A percentile compares a stretch with the other conserved stretches of the same genome.
These are phyloP conservation scores for Tolypocladium sp. DNA, from an alignment of 2,329 filamentous ascomycete genomes.

Conservation along the genomic window DNA sequence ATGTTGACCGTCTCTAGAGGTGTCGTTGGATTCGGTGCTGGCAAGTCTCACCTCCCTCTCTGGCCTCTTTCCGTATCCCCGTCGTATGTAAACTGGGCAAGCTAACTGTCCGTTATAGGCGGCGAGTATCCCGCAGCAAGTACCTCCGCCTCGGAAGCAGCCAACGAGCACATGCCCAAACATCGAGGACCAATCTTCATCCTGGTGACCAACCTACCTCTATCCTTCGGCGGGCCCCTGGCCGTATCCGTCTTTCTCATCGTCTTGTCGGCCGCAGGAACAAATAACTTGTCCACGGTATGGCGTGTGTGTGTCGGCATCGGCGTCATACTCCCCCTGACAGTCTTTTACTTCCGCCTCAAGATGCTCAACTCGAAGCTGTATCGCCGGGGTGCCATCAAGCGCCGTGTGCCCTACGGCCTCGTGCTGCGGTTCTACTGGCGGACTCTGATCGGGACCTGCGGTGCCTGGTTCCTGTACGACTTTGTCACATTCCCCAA, in stretches of 20 bases:
- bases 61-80: neutral
- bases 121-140: constrained; percentile 39
- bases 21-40: constrained; percentile 36
- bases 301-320: constrained; percentile 41
- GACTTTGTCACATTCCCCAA: constrained; percentile 39
- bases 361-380: constrained; percentile 42
- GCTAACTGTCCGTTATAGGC: constrained; percentile 4
- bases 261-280: constrained; percentile 27
- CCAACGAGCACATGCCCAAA: constrained; percentile 32
- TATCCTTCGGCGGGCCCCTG: constrained; percentile 22
- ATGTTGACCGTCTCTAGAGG: constrained; percentile 41
- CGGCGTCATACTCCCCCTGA: constrained; percentile 38
- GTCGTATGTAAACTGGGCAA: neutral
- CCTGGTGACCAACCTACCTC: constrained; percentile 32
- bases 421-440: constrained; percentile 45
- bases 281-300: constrained; percentile 26
- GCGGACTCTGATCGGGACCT: constrained; percentile 42
- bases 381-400: constrained; percentile 43
- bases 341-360: constrained; percentile 47
- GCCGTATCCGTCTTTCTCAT: constrained; percentile 37
- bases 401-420: constrained; percentile 37
- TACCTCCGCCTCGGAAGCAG: constrained; percentile 35
- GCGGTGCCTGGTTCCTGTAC: constrained; percentile 46
- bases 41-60: neutral
- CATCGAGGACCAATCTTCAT: constrained; percentile 32